These are phyloP conservation scores for Bacterosira constricta DNA, from an alignment of 108 stramenopile genomes.

Conservation along the genomic window DNA sequence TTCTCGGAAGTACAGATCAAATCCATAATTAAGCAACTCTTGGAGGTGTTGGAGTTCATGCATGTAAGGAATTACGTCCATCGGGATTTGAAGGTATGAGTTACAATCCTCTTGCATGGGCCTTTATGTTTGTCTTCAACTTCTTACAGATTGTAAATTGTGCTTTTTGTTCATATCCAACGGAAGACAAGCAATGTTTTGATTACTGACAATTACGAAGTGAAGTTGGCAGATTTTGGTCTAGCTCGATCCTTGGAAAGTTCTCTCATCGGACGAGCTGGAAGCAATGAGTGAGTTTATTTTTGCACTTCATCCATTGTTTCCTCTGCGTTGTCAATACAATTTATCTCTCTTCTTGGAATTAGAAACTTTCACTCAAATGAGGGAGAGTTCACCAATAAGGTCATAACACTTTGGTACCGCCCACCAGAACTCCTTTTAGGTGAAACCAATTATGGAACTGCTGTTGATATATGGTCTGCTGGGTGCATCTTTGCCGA, in stretches of 20 bases:
- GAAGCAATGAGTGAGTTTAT: conserved; percentile 9
- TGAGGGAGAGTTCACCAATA: conserved; percentile 52
- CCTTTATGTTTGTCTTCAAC: background rate
- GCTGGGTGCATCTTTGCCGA: conserved; percentile 97
- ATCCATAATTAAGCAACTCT: conserved; percentile 68
- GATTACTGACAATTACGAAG: conserved; percentile 72
- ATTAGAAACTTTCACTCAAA: conserved; percentile 2
- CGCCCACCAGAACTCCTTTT: conserved; percentile 89
- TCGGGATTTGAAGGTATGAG: conserved; percentile 43
- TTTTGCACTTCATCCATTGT: background rate
- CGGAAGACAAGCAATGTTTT: conserved; percentile 93
- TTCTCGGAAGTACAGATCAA: conserved; percentile 80
- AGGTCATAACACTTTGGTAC: conserved; percentile 93
- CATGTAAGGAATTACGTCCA: conserved; percentile 77
- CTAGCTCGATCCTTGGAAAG: conserved; percentile 63
- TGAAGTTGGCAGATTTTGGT: conserved; percentile 94
- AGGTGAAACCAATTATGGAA: conserved; percentile 79
- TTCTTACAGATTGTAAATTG: background rate
- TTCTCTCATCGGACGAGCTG: conserved; percentile 12
- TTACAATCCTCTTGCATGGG: no score
- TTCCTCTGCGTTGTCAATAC: background rate
- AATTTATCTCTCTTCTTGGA: no score
- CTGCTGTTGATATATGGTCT: conserved; percentile 96
- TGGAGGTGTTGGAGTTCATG: conserved; percentile 80
- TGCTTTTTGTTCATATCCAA: conserved; percentile 52